phyloP scores from a whole-genome alignment of 331 rosid genomes.

The Pyracantha coccinea region DNA sequence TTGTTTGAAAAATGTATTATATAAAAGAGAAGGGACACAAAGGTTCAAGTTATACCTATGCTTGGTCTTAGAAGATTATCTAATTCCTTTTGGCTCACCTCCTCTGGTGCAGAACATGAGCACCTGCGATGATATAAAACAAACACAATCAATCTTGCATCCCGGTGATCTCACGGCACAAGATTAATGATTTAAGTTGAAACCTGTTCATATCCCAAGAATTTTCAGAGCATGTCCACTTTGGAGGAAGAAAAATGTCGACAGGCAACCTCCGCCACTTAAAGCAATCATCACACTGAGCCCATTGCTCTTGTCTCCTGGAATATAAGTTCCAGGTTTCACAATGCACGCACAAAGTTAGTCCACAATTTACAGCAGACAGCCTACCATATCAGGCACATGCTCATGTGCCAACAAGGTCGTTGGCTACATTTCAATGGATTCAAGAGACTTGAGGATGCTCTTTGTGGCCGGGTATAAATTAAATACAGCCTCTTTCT shows the following conservation, averaged over 20 bases:
- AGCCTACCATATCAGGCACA: neutral
- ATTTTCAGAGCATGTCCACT: slow-evolving; percentile 86
- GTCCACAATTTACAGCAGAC: neutral
- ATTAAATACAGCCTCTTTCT: neutral
- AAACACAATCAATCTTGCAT: slow-evolving; percentile 4
- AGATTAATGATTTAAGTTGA: slow-evolving; percentile 1
- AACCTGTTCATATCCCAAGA: slow-evolving; percentile 88
- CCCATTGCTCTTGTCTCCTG: slow-evolving; percentile 92
- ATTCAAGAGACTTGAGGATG: neutral
- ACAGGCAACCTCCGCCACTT: slow-evolving; percentile 92
- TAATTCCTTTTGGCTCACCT: slow-evolving; percentile 55
- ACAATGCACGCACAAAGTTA: neutral
- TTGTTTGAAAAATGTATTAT: neutral
- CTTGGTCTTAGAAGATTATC: slow-evolving; percentile 59
- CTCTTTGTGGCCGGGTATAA: neutral
- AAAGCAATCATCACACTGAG: slow-evolving; percentile 88
- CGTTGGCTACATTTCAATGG: neutral
- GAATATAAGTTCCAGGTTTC: neutral
- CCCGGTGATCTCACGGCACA: slow-evolving; percentile 3
- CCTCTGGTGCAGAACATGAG: slow-evolving; percentile 66
- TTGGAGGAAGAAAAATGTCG: slow-evolving; percentile 86
- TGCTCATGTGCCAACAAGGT: neutral
- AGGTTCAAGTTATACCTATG: slow-evolving; percentile 45
- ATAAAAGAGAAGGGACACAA: neutral
- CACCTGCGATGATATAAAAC: slow-evolving; percentile 35